Evolutionary conservation across 2,329 filamentous ascomycete genomes (phyloP), one percentile per base, ranked within the genome.

Genomic region (Alternaria tenuissima): DNA sequence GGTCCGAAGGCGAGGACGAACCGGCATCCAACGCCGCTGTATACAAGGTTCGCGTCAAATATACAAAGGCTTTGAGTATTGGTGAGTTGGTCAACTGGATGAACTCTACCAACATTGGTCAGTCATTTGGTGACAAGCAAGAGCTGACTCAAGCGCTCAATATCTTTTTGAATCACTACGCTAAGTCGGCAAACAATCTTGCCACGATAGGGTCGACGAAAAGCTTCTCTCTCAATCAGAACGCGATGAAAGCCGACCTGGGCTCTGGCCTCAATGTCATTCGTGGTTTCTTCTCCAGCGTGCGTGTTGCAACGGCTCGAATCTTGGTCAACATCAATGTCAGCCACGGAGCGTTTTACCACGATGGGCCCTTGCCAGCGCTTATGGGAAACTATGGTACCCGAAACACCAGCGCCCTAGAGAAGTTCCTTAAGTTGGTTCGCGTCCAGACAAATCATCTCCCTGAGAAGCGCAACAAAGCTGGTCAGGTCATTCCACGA

Each of bases 291-390:
- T 89, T 86, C 67, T 79, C 85, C 8, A 88, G 86, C 67, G 84
- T 87, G 44, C 84, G 88, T 5, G 79, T 84, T 8, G 84, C 85
- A 1, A 86, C 86, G 20, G 81, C 81, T 39, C 82, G 86, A 7
- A 77, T 89, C 14, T 70, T 90, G 1, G 73, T 89, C 24, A 90
- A 90, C 52, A 79, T 89, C 3, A 87, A 89, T 54, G 85, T 89
- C 43, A 86, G 84, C 16, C 82, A 84, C 57, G 80, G 82, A 3
- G 86, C 86, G 0, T 88, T 87, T 66, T 87, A 86, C 68, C 76
- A 84, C 55, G 67, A 78, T 1, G 78, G 78, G 3, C 72, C 74
- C 4, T 65, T 88, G 1, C 39, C 61, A 5, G 38, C 42, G 14
- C 62, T 76, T 3, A 76, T 75, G 67, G 36, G 49, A 4, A 56